These are phyloP conservation scores for Hymenoscyphus linearis DNA, from an alignment of 2,329 filamentous ascomycete genomes.

Conservation along the genomic window DNA sequence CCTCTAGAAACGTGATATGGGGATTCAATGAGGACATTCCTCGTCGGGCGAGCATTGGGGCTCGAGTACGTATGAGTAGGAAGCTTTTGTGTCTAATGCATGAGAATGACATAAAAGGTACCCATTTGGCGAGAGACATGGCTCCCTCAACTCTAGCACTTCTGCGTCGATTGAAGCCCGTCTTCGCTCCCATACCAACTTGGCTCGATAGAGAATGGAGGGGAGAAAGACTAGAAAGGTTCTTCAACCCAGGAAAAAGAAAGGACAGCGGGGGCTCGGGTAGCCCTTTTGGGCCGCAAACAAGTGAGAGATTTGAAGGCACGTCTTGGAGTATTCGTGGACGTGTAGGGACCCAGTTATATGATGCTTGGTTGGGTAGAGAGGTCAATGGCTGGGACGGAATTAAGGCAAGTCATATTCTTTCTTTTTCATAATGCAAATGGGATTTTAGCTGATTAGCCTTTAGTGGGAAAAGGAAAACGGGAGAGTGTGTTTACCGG, in stretches of 20 bases:
- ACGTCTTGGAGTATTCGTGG: not conserved
- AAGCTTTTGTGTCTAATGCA: constrained; percentile 32
- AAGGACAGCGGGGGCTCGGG: not conserved
- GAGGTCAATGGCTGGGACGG: not conserved
- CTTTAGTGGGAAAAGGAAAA: constrained; percentile 2
- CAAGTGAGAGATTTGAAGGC: not conserved
- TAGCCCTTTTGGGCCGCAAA: not conserved
- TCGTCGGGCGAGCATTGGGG: not conserved
- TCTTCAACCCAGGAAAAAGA: constrained; percentile 24
- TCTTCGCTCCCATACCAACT: constrained; percentile 64
- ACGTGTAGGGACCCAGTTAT: not conserved
- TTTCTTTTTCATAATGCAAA: constrained; percentile 37
- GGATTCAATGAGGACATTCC: not conserved
- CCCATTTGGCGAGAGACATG: constrained; percentile 73
- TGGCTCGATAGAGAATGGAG: constrained; percentile 73
- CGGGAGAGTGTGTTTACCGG: constrained; percentile 4
- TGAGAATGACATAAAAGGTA: constrained; percentile 65
- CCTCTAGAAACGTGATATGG: not conserved
- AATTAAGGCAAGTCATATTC: not conserved
- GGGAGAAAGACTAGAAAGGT: constrained; percentile 46
- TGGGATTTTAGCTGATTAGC: not conserved
- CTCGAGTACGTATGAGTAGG: not conserved
- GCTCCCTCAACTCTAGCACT: constrained; percentile 59
- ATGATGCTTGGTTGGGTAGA: not conserved
- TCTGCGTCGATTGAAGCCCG: constrained; percentile 70